Percentiles rank a stretch among this genome's conserved stretches.
These are phyloP conservation scores for Articulospora tetracladia DNA, from an alignment of 495 filamentous ascomycete species.

Conservation along the genomic window DNA sequence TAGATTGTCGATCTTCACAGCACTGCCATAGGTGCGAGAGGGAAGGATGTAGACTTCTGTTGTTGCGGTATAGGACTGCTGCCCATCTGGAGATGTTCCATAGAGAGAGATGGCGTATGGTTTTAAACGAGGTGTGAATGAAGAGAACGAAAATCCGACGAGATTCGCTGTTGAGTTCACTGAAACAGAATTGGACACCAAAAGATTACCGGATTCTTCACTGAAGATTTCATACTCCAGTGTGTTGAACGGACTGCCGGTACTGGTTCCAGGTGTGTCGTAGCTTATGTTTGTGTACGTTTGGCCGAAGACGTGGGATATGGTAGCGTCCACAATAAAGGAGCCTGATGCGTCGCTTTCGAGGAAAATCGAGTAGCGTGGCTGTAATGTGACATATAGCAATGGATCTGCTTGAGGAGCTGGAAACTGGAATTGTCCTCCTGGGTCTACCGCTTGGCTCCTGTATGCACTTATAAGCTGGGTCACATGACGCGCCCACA, in stretches of 20 bases:
- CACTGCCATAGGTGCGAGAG: slow-evolving; percentile 49
- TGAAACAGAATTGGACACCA: slow-evolving; percentile 34
- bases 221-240: slow-evolving; percentile 30
- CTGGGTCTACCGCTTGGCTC: slow-evolving; percentile 14
- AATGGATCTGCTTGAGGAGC: slow-evolving; percentile 24
- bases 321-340: slow-evolving; percentile 55
- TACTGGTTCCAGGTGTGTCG: slow-evolving; percentile 35
- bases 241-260: slow-evolving; percentile 3
- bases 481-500: background rate
- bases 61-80: slow-evolving; percentile 33
- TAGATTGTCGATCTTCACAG: slow-evolving; percentile 59
- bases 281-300: slow-evolving; percentile 13
- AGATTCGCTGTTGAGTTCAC: slow-evolving; percentile 45
- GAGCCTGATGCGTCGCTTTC: slow-evolving; percentile 46
- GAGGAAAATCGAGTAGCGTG: slow-evolving; percentile 59
- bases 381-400: slow-evolving; percentile 53
- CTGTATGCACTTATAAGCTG: background rate
- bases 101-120: slow-evolving; percentile 41
- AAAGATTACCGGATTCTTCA: slow-evolving; percentile 22
- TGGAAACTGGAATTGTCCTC: slow-evolving; percentile 24
- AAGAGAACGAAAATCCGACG: slow-evolving; percentile 39
- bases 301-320: slow-evolving; percentile 37
- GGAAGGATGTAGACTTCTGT: slow-evolving; percentile 54
- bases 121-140: slow-evolving; percentile 38
- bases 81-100: slow-evolving; percentile 25